Evolutionary conservation across 192 early-diverging fungal genomes (phyloP), one percentile per base, ranked within the genome.

Genomic region (Podila verticillata): DNA sequence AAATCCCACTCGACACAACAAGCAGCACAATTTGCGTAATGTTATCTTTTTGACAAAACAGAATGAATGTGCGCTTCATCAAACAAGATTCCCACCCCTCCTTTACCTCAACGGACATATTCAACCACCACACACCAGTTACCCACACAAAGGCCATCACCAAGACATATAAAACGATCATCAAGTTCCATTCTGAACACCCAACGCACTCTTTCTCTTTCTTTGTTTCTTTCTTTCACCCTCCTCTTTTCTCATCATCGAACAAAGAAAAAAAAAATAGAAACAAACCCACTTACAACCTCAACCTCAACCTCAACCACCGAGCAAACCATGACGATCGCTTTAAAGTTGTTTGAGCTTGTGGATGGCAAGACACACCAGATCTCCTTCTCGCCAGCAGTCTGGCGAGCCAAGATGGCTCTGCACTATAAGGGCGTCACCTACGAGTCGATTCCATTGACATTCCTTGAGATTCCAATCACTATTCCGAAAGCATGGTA

Each of bases 371-470:
- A 71, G 51, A 79, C 75, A n/a, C 68, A 69, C 57, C 65, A 36
- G 32, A 67, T 67, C 64, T 71, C 68, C 4, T 79, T 79, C 48
- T 79, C 75, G 0, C 75, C 75, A 0, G 75, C 75, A 17, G 75
- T 79, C 34, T 79, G 75, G 75, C 64, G 75, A 15, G 75, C 75
- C 32, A 79, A 71, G 59, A 71, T 79, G 44, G 75, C 65, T 1
- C 63, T 70, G 48, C 61, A 75, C 29, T 64, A 75, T 61, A 75
- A 75, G 44, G 63, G 57, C 20, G 66, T 75, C 17, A 19, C 65
- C 20, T 75, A 75, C 28, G 73, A 75, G 29, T 75, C 73, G 9
- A 48, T 75, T 8, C 60, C 66, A 44, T 30, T 75, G 19, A 75
- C 65, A 6, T 75, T 75, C 48, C 66, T 75, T 12, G 73, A 75